Base-by-base conservation (phyloP, 805 yeast species). In the Metschnikowia santaceciliae region DNA sequence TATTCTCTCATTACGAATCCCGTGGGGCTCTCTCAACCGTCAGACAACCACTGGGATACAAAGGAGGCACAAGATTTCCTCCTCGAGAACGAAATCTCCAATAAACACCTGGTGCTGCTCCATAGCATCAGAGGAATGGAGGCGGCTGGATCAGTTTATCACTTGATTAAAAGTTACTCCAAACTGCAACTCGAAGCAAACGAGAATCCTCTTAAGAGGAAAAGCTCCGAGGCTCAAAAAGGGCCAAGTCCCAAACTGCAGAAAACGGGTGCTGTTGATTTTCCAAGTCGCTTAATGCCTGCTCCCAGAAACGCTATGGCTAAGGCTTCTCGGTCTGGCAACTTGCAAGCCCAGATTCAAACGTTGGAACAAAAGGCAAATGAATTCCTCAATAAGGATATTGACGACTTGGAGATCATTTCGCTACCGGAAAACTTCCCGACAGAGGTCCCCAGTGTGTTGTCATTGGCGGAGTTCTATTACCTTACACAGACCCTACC, bases 401-500 rank as follows among this genome's bases (percentile, higher is more conserved):
- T 74, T 14, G 47, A 61, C 3, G 72, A 69, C 6, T 48, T 74
- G 50, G 74, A 72, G 44, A 61, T 74, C 10, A 52, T 74, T n/a
- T 59, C 74, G 1, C 62, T 73, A 5, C 77, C 78, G 1, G 77
- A 72, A 43, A 69, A 69, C 48, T 72, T 70, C 51, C 78, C 78
- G 11, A 66, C 74, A 0, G 65, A 65, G 23, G 65, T 71, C 1
- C 77, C 71, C 51, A 58, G 63, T 39, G 77, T 72, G 0, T 67
- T 76, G 6, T 85, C 97, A 1, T 72, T 92, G 53, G 88, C 96
- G 0, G 97, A 94, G 61, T 69, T 92, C 32, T 88, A 87, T 61
- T 90, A 90, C 61, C 78, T 88, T 48, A 88, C 96, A 1, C 97
- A 92, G 63, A 86, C 96, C 0, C 72, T 90, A 41, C 98, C 97